phyloP scores from a whole-genome alignment of 1,284 basidiomycete genomes.

The Chalciporus sp. region DNA sequence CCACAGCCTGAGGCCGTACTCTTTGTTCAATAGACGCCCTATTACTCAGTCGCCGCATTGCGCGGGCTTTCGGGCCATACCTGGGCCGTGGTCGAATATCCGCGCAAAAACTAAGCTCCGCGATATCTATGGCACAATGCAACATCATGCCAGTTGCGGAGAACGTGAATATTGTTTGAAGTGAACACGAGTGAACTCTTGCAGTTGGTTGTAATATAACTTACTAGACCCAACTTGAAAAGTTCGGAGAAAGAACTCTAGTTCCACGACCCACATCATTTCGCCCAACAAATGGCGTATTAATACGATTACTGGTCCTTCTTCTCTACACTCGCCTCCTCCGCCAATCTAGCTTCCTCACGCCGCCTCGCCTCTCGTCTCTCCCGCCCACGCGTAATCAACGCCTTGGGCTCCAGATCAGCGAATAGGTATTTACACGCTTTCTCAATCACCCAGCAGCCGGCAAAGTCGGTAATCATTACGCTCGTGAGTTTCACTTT shows the following conservation, averaged over 20 bases:
- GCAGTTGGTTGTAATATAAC: too few relatives aligned
- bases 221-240: too few relatives aligned
- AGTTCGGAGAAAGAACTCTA: background rate
- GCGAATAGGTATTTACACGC: slow-evolving; percentile 89
- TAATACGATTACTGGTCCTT: slow-evolving; percentile 25
- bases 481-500: slow-evolving; percentile 72
- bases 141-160: too few relatives aligned
- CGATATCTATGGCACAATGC: too few relatives aligned
- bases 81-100: too few relatives aligned
- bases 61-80: too few relatives aligned
- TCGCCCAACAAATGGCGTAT: background rate
- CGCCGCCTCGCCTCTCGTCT: slow-evolving; percentile 53
- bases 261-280: background rate
- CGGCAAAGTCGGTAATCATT: slow-evolving; percentile 89
- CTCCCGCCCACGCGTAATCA: slow-evolving; percentile 84
- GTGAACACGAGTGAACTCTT: too few relatives aligned
- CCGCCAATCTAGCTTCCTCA: slow-evolving; percentile 27
- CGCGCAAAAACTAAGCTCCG: too few relatives aligned
- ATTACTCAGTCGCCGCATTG: too few relatives aligned
- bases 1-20: too few relatives aligned
- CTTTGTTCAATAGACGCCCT: too few relatives aligned
- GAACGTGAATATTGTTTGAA: too few relatives aligned
- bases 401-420: slow-evolving; percentile 81
- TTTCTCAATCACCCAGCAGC: slow-evolving; percentile 85
- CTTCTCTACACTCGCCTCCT: slow-evolving; percentile 18